Base-by-base conservation (phyloP, 257 asterid genomes). In the Coffea eugenioides region DNA sequence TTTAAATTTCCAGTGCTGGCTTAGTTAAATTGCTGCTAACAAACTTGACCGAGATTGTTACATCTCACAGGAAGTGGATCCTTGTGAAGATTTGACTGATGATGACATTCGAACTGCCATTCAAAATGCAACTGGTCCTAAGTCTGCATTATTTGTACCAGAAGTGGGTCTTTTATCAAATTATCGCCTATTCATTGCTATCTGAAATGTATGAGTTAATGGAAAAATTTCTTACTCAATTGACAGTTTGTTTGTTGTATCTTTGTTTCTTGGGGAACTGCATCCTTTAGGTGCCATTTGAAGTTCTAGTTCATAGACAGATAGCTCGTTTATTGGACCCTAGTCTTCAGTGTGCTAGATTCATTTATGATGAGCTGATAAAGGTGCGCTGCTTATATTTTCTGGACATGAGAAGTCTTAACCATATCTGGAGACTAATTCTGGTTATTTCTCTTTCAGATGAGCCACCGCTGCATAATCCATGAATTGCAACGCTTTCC, bases 311-410 rank as follows among this genome's bases (percentile, higher is more conserved):
- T 73, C 90, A 94, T 81, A 92, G 91, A 77, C 97, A 96, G 86
- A 94, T 96, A 56, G 93, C 97, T 75, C 96, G 98, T 18, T 83
- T 96, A 77, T 86, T 89, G 93, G 98, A 96, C 83, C 98, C 98
- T 46, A 94, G 98, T 88, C 95, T 96, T 79, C 98, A 96, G 83
- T 96, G 98, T 87, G 94, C 98, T 69, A 86, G 97, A 83, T 96
- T 94, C 84, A 88, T 96, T 79, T 96, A 90, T 57, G 97, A 94
- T 86, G 99, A 96, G 91, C 87, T 96, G 80, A 90, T 96, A 82
- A 96, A 90, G 97, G 99, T 94, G 84, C 71, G 41, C 43, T 76
- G 73, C 56, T 43, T 45, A 71, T 56, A 13, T 45, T 12, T 31
- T 76, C 36, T 67, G 64, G 45, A 4, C 7, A 45, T 57, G 71